Evolutionary conservation across 345 rosid species (phyloP).

Genomic region (Populus ilicifolia): DNA sequence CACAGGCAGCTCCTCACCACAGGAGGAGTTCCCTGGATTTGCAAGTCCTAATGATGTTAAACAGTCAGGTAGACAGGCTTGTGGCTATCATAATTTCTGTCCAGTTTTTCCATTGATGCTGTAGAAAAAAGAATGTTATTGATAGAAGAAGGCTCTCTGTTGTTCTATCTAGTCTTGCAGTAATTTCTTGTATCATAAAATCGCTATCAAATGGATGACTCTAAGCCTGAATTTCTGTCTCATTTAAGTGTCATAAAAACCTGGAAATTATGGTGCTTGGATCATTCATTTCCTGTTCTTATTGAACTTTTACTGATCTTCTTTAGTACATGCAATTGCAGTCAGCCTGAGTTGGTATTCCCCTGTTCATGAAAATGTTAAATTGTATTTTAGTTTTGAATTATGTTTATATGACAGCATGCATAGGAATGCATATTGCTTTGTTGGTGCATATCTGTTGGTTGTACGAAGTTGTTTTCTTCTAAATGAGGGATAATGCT

Average conservation of each 20-base stretch:
- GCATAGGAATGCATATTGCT: no score
- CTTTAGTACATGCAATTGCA: not conserved
- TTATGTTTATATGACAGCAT: no score
- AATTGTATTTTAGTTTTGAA: no score
- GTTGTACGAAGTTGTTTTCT: not conserved
- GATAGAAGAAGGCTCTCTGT: not conserved
- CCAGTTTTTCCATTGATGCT: constrained; percentile 7
- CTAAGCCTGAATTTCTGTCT: not conserved
- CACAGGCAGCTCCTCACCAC: constrained; percentile 37
- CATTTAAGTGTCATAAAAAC: not conserved
- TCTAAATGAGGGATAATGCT: not conserved
- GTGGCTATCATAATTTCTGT: not conserved
- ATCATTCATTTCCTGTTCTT: not conserved
- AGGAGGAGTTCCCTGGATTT: constrained; percentile 73
- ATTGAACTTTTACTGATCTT: not conserved
- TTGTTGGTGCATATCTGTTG: not conserved
- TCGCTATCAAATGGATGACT: not conserved
- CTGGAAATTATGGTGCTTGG: not conserved
- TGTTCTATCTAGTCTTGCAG: not conserved
- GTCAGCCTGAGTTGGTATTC: not conserved
- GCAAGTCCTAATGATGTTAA: constrained; percentile 53
- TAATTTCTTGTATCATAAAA: constrained; percentile 3
- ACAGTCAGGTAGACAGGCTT: constrained; percentile 47
- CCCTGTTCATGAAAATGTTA: no score
- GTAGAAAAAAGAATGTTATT: not conserved